Percentiles rank a stretch among this genome's conserved stretches.
phyloP scores from a whole-genome alignment of 2,329 filamentous ascomycete genomes.

The Shiraia bambusicola region DNA sequence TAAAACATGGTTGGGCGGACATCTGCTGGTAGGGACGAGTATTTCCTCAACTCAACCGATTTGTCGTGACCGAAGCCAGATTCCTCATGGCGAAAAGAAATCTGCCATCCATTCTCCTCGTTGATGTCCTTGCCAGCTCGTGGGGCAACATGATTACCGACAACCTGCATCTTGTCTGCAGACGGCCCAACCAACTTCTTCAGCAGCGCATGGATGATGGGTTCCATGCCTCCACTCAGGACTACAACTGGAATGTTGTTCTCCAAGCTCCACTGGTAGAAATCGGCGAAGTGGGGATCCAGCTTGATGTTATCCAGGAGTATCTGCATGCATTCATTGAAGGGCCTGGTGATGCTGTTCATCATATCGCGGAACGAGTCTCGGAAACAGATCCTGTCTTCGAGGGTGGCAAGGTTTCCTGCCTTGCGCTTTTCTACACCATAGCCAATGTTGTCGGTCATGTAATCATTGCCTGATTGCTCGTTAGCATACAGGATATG shows the following conservation, averaged over 20 bases:
- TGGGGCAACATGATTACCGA: slow-evolving; percentile 77
- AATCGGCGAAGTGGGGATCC: slow-evolving; percentile 84
- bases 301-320: slow-evolving; percentile 82
- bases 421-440: slow-evolving; percentile 69
- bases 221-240: slow-evolving; percentile 88
- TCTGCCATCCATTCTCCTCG: slow-evolving; percentile 80
- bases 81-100: slow-evolving; percentile 79
- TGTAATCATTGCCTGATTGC: slow-evolving; percentile 62
- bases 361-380: slow-evolving; percentile 92
- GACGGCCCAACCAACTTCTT: slow-evolving; percentile 78
- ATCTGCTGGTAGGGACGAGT: slow-evolving; percentile 68
- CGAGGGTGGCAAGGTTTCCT: slow-evolving; percentile 76
- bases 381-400: slow-evolving; percentile 69
- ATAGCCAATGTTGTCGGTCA: slow-evolving; percentile 90
- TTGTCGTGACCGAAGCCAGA: slow-evolving; percentile 96
- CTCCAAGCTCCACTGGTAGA: slow-evolving; percentile 77
- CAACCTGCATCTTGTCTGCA: slow-evolving; percentile 77
- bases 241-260: slow-evolving; percentile 92
- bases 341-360: slow-evolving; percentile 78
- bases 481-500: slow-evolving; percentile 13
- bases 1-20: slow-evolving; percentile 86
- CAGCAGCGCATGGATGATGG: slow-evolving; percentile 82
- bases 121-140: slow-evolving; percentile 76
- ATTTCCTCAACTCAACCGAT: slow-evolving; percentile 84
- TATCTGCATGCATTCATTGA: slow-evolving; percentile 75